Evolutionary conservation across 208 protist species (phyloP), one percentile per base, ranked within the genome.

Genomic region (Leishmania arabica): DNA sequence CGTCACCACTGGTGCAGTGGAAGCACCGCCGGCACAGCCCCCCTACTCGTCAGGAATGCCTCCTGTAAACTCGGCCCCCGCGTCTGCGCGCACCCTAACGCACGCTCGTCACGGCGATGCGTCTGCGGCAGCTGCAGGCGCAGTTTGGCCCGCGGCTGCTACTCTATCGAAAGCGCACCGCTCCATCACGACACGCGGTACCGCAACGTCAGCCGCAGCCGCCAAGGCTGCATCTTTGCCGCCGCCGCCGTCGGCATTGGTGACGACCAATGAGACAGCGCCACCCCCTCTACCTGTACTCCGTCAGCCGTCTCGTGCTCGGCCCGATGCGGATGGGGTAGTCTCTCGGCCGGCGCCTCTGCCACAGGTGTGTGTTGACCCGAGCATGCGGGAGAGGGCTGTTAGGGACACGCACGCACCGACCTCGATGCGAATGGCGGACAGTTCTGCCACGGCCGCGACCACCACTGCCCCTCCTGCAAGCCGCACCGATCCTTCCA

Each of bases 151-250:
- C 42, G 42, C 42, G 62, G 64, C 15, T 69, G 64, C 64, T 21
- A 11, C 65, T 34, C 70, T 47, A 74, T 6, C 47, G 45, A 74
- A 2, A 15, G 17, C 72, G 27, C 15, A 47, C 4, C 72, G 72
- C n/a, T 56, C 72, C 53, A 76, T 60, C 53, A 76, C 27, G 13
- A 76, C 72, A 17, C 72, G 72, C 34, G 72, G 72, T 13, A 58
- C 51, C n/a, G 72, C 53, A 42, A 19, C 27, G n/a, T 34, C 45
- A 21, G 15, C 19, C 49, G 51, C 53, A 21, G 13, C 37, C 65
- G 3, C 72, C 27, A 27, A 34, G 45, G 53, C 34, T 34, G 72
- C 19, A 7, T 9, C 72, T 17, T 11, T 24, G 24, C 27, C 70
- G 13, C 45, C 70, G 13, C 31, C 13, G 45, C n/a, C 70, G n/a